Percentiles rank a stretch among this genome's conserved stretches.
These are phyloP conservation scores for Phyllosticta ampelicida DNA, from an alignment of 2,329 filamentous ascomycete genomes.

Conservation along the genomic window DNA sequence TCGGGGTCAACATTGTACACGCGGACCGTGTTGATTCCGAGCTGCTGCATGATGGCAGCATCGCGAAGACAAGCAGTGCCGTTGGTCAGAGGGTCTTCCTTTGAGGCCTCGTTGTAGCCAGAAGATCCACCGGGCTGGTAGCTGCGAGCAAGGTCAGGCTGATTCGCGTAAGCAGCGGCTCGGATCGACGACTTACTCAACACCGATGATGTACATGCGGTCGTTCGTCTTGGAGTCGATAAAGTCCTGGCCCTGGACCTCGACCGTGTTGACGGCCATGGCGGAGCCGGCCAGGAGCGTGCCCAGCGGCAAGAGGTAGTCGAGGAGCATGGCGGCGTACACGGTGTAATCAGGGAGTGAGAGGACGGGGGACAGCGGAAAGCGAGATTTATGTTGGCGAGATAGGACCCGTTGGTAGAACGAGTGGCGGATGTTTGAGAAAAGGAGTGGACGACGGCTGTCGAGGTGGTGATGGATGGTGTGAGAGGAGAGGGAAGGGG, in stretches of 20 bases:
- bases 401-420: constrained; percentile 1
- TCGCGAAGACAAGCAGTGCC: constrained; percentile 49
- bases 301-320: constrained; percentile 5
- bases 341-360: background rate
- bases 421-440: background rate
- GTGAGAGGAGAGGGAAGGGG: constrained; percentile 5
- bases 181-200: constrained; percentile 38
- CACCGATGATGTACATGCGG: constrained; percentile 51
- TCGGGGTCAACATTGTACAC: constrained; percentile 26
- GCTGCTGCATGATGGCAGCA: constrained; percentile 51
- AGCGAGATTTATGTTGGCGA: constrained; percentile 2
- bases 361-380: background rate
- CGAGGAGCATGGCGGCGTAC: constrained; percentile 4
- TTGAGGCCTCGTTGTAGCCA: constrained; percentile 41
- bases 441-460: constrained; percentile 7
- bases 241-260: constrained; percentile 50
- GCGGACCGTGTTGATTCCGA: constrained; percentile 36
- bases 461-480: background rate
- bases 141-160: constrained; percentile 22
- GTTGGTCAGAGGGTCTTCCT: constrained; percentile 47
- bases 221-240: constrained; percentile 47
- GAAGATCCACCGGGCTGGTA: constrained; percentile 53
- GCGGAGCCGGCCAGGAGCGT: constrained; percentile 31
- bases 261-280: constrained; percentile 44
- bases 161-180: background rate